Evolutionary conservation across 1,139 yeast species (phyloP), one percentile per base, ranked within the genome.

Genomic region (Williopsis jadinii): DNA sequence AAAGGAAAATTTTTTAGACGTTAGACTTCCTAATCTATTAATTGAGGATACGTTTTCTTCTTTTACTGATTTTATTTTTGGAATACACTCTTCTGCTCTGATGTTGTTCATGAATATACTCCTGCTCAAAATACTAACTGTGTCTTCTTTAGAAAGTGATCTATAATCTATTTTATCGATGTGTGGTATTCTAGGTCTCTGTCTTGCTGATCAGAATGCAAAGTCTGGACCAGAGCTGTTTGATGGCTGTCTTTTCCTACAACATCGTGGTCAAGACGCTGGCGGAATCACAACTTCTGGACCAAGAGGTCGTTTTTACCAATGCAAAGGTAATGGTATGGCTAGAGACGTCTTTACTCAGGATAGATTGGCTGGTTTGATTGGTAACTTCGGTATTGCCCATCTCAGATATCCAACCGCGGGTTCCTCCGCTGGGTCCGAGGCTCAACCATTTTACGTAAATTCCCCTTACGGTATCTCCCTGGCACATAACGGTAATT

Each of bases 221-320:
- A 73, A 76, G 44, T 97, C 85, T 40, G 94, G 96, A 15, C 80
- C 95, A 9, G 97, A 90, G 60, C 70, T 92, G 42, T 81, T 87
- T 48, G 98, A 92, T 63, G 97, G 96, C 14, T 85, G 95, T 49
- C 80, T 88, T 70, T 92, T 84, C 61, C 71, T 92, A 49, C 99
- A 92, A 62, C 99, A 92, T 61, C 77, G 99, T 59, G 99, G 99
- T 37, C 99, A 92, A 66, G 99, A 92, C 63, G 99, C 99, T 11
- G 97, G 97, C n/a, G 99, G 99, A 49, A 90, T 92, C 46, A 94
- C 87, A 34, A 94, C 98, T 11, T 88, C 97, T 64, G 98, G 97
- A 40, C 70, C 85, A 39, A 80, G 90, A 50, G 99, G 98, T 50
- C 74, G 98, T 46, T 74, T 94, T 44, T 90, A 87, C 67, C 97